Evolutionary conservation across 2,329 filamentous ascomycete genomes (phyloP), one percentile per base, ranked within the genome.

Genomic region (Alternaria incomplexa): DNA sequence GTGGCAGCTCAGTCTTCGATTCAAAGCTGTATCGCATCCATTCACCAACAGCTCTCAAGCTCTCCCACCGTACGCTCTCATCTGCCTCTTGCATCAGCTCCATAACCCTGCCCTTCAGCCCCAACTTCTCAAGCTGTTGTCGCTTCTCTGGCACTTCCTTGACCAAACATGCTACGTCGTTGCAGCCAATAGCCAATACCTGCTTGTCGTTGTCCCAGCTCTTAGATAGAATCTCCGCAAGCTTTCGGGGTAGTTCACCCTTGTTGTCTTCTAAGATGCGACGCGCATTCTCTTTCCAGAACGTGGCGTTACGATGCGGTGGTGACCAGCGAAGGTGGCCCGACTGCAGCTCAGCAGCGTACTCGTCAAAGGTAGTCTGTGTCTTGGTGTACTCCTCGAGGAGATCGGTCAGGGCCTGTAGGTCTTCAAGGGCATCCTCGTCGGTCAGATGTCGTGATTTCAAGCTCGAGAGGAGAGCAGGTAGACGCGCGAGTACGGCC

Each of bases 291-390:
- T 97, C 94, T 46, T 90, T 89, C 94, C 94, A 97, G 83, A 97
- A 97, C 6, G 90, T 88, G 48, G 90, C 86, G 82, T 91, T 95
- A 72, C 92, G 90, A 81, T 97, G 94, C 43, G 94, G 93, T 28
- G 94, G 94, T 6, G 92, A 96, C 94, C 94, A 97, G 75, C 93
- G 90, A 58, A 97, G 86, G 77, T 97, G 93, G 36, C 94, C 94
- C 3, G 92, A 90, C 73, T 91, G 87, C 54, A 97, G 87, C 81
- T 97, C 94, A 59, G 91, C 92, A 6, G 93, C 89, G 79, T 92
- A 90, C 71, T 89, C 84, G 71, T 89, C 87, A 66, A 90, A 89
- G 0, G 88, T 90, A 2, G 88, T 90, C 69, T 90, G 88, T 25
- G 87, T 89, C 73, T 87, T 88, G 55, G 88, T 89, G 79, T 97